Evolutionary conservation across 148 eudicot species (phyloP), one percentile per base, ranked within the genome.

Genomic region (Salicornia ramosissima): DNA sequence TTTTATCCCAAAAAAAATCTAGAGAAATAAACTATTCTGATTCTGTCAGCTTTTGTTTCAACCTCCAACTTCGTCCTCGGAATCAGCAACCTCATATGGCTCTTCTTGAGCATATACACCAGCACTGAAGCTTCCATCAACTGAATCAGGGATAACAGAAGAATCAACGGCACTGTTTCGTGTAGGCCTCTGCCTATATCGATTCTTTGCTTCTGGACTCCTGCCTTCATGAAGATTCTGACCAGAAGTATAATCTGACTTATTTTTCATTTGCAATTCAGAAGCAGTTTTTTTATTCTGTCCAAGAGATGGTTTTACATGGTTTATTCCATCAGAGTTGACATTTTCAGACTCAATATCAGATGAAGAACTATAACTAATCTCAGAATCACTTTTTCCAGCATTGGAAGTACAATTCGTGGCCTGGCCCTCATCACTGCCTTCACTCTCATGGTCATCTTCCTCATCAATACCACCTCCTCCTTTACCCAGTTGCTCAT

Each of bases 101-200:
- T 47, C 26, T 33, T 60, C 79, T n/a, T 56, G 53, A 55, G 56
- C 50, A 63, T 69, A 47, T 30, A 21, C 33, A 52, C 59, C 33
- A 36, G 50, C 33, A 66, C 74, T 68, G 14, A 21, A 74, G 31
- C 79, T 76, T 64, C 78, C 88, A 58, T 70, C 77, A 58, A 84
- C 94, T 29, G 95, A 88, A 80, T 87, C 96, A 67, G 78, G 71
- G 74, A 80, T 80, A 57, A 78, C 65, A 25, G 10, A 40, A 68
- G 82, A 55, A 43, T 78, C 82, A 13, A 80, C 58, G 63, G 90
- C 88, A 36, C 85, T 70, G 70, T 88, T 93, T 21, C 81, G 78
- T 10, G 80, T 84, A 69, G 88, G 92, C 63, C 90, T 80, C 70
- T 89, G 90, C 70, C 90, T 80, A 31, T 77, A 49, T 63, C 87